phyloP scores from a whole-genome alignment of 1,284 basidiomycete genomes.

The Earliella scabrosa region DNA sequence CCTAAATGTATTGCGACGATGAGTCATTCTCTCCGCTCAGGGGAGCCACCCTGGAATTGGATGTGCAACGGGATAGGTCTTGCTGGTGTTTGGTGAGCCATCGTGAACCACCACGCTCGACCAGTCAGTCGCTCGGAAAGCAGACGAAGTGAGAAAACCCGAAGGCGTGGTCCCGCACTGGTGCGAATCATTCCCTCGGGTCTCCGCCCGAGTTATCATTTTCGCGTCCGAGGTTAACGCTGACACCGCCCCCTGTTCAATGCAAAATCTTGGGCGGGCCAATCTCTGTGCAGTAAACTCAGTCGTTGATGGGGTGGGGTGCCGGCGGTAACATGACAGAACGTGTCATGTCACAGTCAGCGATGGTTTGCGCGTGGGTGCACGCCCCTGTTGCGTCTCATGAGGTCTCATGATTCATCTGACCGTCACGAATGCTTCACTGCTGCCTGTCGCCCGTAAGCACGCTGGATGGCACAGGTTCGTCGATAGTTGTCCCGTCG shows the following conservation, averaged over 20 bases:
- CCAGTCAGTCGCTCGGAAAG: background rate
- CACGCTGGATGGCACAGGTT: too few species aligned
- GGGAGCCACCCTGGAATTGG: too few species aligned
- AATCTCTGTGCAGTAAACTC: background rate
- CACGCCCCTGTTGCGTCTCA: background rate
- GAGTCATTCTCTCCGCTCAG: too few species aligned
- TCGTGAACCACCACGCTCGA: too few species aligned
- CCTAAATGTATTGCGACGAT: too few species aligned
- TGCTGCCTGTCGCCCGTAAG: too few species aligned
- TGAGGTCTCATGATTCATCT: background rate
- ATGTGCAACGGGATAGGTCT: too few species aligned
- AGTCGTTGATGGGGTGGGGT: background rate
- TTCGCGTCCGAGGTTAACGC: background rate
- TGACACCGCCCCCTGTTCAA: background rate
- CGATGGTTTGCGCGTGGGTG: too few species aligned
- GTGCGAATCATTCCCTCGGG: background rate
- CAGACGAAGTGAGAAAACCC: background rate
- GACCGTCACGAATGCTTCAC: too few species aligned
- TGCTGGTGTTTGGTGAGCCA: too few species aligned
- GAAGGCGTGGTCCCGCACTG: background rate
- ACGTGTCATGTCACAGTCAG: background rate
- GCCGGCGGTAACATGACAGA: background rate
- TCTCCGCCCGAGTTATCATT: background rate
- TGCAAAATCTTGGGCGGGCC: background rate
- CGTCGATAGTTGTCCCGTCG: too few species aligned